phyloP scores from a whole-genome alignment of 306 rosid species.

The Begonia masoniana region DNA sequence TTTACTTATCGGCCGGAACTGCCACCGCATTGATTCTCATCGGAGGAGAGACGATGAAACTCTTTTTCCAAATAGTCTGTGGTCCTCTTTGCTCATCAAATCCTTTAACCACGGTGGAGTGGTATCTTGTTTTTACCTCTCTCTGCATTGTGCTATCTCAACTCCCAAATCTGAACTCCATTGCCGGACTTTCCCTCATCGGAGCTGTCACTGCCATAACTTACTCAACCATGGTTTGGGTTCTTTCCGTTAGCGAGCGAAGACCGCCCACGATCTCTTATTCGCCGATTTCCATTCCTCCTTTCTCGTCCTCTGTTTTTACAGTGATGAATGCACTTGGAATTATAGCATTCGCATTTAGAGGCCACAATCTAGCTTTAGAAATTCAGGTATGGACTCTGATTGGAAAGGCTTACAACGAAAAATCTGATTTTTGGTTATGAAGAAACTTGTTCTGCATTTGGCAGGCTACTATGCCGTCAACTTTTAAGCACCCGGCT shows the following conservation, averaged over 20 bases:
- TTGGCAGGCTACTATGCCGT: constrained; percentile 89
- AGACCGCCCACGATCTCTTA: constrained; percentile 85
- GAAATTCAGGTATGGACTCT: constrained; percentile 68
- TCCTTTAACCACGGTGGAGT: constrained; percentile 90
- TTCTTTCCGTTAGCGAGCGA: constrained; percentile 79
- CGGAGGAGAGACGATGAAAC: constrained; percentile 98
- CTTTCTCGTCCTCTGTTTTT: constrained; percentile 52
- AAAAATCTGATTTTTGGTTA: not conserved
- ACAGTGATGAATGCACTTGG: constrained; percentile 88
- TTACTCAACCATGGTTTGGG: constrained; percentile 95
- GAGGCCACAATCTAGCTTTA: constrained; percentile 84
- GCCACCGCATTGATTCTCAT: constrained; percentile 95
- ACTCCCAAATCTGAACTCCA: constrained; percentile 96
- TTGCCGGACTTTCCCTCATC: constrained; percentile 87
- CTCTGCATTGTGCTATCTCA: constrained; percentile 87
- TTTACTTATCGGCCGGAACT: constrained; percentile 94
- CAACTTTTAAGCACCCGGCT: constrained; percentile 97
- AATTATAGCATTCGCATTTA: constrained; percentile 85
- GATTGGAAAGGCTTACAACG: too few relatives aligned
- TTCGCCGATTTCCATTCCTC: constrained; percentile 47
- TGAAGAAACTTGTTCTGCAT: constrained; percentile 8
- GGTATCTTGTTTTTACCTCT: constrained; percentile 96
- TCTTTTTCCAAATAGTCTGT: constrained; percentile 87
- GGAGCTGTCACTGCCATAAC: constrained; percentile 99
- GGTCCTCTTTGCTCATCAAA: constrained; percentile 83